Percentiles rank a stretch among this genome's conserved stretches.
phyloP scores from a whole-genome alignment of 2,329 filamentous ascomycete genomes.

The Pestalotiopsis sp. region DNA sequence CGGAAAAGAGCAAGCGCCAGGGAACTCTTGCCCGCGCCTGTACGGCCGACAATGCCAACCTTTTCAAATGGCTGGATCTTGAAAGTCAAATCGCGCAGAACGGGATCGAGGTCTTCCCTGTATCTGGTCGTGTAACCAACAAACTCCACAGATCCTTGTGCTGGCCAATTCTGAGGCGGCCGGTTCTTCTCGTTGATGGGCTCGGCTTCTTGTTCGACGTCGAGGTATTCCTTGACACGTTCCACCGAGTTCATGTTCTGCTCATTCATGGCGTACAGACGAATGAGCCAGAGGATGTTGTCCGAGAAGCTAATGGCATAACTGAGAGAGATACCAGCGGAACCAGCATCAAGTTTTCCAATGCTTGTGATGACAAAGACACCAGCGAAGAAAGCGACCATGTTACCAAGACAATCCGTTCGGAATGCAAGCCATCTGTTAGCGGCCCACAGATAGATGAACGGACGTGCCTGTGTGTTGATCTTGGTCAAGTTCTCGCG shows the following conservation, averaged over 20 bases:
- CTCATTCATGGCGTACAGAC: slow-evolving; percentile 91
- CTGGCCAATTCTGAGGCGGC: slow-evolving; percentile 82
- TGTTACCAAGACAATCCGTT: slow-evolving; percentile 85
- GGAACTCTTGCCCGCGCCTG: slow-evolving; percentile 95
- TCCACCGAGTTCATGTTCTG: slow-evolving; percentile 99
- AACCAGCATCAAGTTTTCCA: slow-evolving; percentile 83
- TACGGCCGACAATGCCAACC: slow-evolving; percentile 93
- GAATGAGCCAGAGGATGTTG: slow-evolving; percentile 94
- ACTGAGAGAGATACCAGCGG: slow-evolving; percentile 89
- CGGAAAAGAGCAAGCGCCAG: slow-evolving; percentile 92
- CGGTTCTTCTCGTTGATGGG: slow-evolving; percentile 77
- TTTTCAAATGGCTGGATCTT: slow-evolving; percentile 86
- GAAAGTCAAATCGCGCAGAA: slow-evolving; percentile 83
- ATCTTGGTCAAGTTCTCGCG: slow-evolving; percentile 86
- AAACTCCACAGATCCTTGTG: slow-evolving; percentile 84
- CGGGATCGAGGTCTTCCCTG: slow-evolving; percentile 82
- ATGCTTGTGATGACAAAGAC: slow-evolving; percentile 86
- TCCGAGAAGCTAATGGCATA: slow-evolving; percentile 98
- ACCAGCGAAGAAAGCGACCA: slow-evolving; percentile 92
- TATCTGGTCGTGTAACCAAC: slow-evolving; percentile 88
- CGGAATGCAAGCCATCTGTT: slow-evolving; percentile 96
- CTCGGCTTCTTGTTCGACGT: slow-evolving; percentile 90
- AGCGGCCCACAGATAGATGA: slow-evolving; percentile 94
- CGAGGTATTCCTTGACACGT: slow-evolving; percentile 94
- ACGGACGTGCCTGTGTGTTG: slow-evolving; percentile 89